phyloP scores from a whole-genome alignment of 768 basidiomycete genomes.

The Phallus indusiatus region DNA sequence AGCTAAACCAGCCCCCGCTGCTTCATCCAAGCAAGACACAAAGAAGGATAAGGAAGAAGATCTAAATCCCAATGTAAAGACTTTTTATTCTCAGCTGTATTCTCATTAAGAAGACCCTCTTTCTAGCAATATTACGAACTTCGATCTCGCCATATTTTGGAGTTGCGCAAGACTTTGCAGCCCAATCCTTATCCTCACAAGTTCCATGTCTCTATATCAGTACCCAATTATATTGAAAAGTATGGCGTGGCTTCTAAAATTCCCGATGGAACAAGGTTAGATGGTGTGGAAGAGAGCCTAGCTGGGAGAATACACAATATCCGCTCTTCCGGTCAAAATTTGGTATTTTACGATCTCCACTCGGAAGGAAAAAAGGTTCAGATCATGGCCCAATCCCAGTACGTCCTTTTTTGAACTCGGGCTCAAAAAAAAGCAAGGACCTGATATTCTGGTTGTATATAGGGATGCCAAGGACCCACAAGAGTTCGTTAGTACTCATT shows the following conservation, averaged over 20 bases:
- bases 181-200: slow-evolving; percentile 99
- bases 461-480: slow-evolving; percentile 60
- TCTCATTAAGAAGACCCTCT: neutral
- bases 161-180: slow-evolving; percentile 71
- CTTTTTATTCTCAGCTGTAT: neutral
- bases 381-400: slow-evolving; percentile 87
- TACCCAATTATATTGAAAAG: slow-evolving; percentile 60
- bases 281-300: slow-evolving; percentile 48
- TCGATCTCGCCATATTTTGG: slow-evolving; percentile 79
- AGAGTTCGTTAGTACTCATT: slow-evolving; percentile 62
- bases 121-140: slow-evolving; percentile 92
- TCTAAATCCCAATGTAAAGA: slow-evolving; percentile 78
- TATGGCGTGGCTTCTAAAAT: slow-evolving; percentile 73
- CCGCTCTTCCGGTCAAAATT: slow-evolving; percentile 69
- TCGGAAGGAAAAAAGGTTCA: slow-evolving; percentile 91
- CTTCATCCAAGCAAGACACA: slow-evolving; percentile 26
- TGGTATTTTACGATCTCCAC: slow-evolving; percentile 90
- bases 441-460: neutral
- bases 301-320: slow-evolving; percentile 93
- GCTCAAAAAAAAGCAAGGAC: neutral
- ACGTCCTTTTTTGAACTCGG: slow-evolving; percentile 20
- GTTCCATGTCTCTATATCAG: slow-evolving; percentile 78
- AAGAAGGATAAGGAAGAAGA: slow-evolving; percentile 58
- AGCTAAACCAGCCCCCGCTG: slow-evolving; percentile 35
- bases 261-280: slow-evolving; percentile 53